phyloP scores from a whole-genome alignment of 352 stramenopile species.

The Blastocystis sp. region DNA sequence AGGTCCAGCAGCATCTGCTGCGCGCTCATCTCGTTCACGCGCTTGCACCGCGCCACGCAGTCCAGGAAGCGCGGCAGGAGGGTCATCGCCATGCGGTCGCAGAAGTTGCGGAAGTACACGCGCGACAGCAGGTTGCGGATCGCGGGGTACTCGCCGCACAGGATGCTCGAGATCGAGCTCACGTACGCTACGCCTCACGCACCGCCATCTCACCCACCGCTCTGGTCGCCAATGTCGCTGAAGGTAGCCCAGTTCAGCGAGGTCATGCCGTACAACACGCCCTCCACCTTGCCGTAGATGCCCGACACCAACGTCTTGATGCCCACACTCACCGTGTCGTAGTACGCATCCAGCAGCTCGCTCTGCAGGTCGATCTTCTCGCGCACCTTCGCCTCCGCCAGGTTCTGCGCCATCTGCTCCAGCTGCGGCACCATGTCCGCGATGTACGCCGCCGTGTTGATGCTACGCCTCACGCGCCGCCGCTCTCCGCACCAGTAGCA shows the following conservation, averaged over 20 bases:
- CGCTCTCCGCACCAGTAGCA: too few relatives aligned
- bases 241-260: constrained; percentile 87
- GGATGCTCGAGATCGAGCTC: constrained; percentile 85
- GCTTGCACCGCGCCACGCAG: constrained; percentile 70
- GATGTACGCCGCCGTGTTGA: constrained; percentile 95
- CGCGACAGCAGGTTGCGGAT: constrained; percentile 83
- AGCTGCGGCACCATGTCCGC: constrained; percentile 90
- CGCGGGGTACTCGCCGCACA: constrained; percentile 85
- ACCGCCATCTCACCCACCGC: constrained; percentile 61
- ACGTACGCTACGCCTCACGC: constrained; percentile 78
- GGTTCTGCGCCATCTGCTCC: constrained; percentile 80
- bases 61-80: constrained; percentile 78
- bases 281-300: constrained; percentile 84
- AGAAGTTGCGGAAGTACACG: constrained; percentile 94
- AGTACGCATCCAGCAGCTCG: constrained; percentile 88
- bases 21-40: constrained; percentile 90
- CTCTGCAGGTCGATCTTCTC: constrained; percentile 85
- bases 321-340: constrained; percentile 86
- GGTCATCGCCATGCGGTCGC: constrained; percentile 89
- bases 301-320: constrained; percentile 90
- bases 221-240: constrained; percentile 91
- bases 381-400: constrained; percentile 79
- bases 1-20: constrained; percentile 81
- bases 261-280: constrained; percentile 83
- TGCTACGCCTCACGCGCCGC: too few relatives aligned